phyloP scores from a whole-genome alignment of 2,329 filamentous ascomycete species.

The Scolecobasidium constrictum region DNA sequence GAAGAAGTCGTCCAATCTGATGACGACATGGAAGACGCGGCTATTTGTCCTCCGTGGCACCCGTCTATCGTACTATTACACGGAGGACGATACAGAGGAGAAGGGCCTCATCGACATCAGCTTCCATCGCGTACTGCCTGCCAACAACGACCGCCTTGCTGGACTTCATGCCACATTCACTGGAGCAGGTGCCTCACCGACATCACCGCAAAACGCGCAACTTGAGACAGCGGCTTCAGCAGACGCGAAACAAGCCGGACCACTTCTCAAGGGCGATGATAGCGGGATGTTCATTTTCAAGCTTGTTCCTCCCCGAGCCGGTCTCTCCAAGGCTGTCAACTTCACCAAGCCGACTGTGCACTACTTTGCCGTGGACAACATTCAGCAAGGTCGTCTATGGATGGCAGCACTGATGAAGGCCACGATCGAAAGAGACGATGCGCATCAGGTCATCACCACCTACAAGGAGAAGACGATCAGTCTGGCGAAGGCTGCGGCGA shows the following conservation, averaged over 20 bases:
- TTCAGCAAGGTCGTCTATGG: conserved; percentile 83
- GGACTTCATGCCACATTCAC: conserved; percentile 87
- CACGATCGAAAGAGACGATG: conserved; percentile 83
- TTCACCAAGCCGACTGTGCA: conserved; percentile 97
- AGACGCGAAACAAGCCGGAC: conserved; percentile 21
- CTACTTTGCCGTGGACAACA: conserved; percentile 90
- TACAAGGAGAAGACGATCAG: conserved; percentile 97
- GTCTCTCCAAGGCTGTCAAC: conserved; percentile 80
- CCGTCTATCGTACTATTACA: conserved; percentile 90
- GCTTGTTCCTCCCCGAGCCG: conserved; percentile 78
- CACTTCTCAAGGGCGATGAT: conserved; percentile 23
- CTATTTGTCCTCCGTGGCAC: conserved; percentile 92
- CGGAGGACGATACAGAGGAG: conserved; percentile 82
- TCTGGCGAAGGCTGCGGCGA: conserved; percentile 72
- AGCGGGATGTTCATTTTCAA: conserved; percentile 90
- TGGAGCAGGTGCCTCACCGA: conserved; percentile 63
- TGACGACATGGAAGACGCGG: conserved; percentile 95
- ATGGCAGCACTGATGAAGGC: conserved; percentile 99
- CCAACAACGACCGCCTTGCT: conserved; percentile 82
- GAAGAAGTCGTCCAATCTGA: conserved; percentile 91
- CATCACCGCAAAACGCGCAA: conserved; percentile 36
- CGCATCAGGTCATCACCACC: conserved; percentile 70
- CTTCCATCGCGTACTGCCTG: conserved; percentile 89
- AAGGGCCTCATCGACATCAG: conserved; percentile 96
- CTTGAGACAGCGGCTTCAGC: conserved; percentile 24